phyloP scores from a whole-genome alignment of 2,329 filamentous ascomycete species.

The Aspergillus sp. region DNA sequence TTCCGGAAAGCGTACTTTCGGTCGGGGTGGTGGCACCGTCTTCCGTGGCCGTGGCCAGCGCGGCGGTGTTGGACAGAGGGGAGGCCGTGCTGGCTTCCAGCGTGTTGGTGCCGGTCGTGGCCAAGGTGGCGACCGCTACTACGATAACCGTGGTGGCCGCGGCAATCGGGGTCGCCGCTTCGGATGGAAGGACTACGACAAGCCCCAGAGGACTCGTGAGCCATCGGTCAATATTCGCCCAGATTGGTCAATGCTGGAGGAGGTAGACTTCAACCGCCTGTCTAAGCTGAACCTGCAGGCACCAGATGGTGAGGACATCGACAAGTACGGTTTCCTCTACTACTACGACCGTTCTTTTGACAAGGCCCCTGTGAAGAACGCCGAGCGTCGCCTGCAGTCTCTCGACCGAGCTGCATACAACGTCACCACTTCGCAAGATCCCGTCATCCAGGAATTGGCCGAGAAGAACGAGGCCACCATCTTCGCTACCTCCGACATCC shows the following conservation, averaged over 20 bases:
- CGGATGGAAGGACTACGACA: slow-evolving; percentile 98
- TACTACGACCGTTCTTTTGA: slow-evolving; percentile 97
- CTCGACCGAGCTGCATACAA: slow-evolving; percentile 97
- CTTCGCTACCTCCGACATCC: slow-evolving; percentile 93
- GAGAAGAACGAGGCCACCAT: slow-evolving; percentile 96
- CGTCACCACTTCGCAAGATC: slow-evolving; percentile 93
- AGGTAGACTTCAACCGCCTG: slow-evolving; percentile 97
- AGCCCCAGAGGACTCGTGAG: slow-evolving; percentile 94
- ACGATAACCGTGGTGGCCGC: slow-evolving; percentile 70
- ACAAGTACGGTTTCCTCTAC: slow-evolving; percentile 95
- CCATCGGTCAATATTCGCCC: slow-evolving; percentile 94
- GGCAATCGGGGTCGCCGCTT: slow-evolving; percentile 79
- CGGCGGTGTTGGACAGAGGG: slow-evolving; percentile 69
- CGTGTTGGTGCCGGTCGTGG: slow-evolving; percentile 69
- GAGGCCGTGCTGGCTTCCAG: slow-evolving; percentile 70
- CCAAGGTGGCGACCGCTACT: slow-evolving; percentile 63
- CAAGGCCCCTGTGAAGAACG: slow-evolving; percentile 85
- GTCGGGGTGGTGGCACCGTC: slow-evolving; percentile 82
- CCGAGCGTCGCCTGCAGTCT: slow-evolving; percentile 81
- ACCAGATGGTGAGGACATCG: slow-evolving; percentile 91
- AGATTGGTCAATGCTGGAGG: slow-evolving; percentile 93
- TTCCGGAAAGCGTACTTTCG: slow-evolving; percentile 78
- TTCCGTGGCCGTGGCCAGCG: slow-evolving; percentile 77
- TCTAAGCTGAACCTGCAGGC: slow-evolving; percentile 94
- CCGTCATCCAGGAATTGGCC: slow-evolving; percentile 92